phyloP scores from a whole-genome alignment of 345 rosid species.

The Euphorbia tirucalli region DNA sequence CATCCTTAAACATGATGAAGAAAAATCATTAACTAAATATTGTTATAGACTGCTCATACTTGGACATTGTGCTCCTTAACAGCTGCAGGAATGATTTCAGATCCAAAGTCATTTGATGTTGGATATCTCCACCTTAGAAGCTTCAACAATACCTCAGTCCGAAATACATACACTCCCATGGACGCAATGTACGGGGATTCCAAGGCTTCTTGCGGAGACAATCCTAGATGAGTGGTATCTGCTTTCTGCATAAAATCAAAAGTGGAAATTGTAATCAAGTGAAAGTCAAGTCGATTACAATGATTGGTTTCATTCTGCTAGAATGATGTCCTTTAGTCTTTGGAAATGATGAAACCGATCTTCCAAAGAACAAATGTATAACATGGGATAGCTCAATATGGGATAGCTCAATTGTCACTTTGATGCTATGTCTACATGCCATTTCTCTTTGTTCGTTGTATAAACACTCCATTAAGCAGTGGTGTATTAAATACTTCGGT shows the following conservation, averaged over 20 bases:
- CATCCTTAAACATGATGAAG: background rate
- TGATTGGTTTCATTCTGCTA: background rate
- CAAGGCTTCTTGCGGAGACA: constrained; percentile 62
- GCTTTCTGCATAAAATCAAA: constrained; percentile 49
- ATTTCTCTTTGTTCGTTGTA: background rate
- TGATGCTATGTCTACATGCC: background rate
- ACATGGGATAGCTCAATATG: background rate
- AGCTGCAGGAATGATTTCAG: constrained; percentile 91
- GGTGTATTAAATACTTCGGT: background rate
- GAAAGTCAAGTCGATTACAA: background rate
- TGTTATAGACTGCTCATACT: constrained; percentile 36
- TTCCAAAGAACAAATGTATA: background rate
- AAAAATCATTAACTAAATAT: constrained; percentile 2
- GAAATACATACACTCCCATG: constrained; percentile 90
- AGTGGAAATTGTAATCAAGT: background rate
- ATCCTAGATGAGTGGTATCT: constrained; percentile 65
- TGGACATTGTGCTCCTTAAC: constrained; percentile 74
- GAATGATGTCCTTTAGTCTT: background rate
- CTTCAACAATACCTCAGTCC: constrained; percentile 64
- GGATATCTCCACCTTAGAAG: constrained; percentile 77
- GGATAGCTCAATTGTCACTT: background rate
- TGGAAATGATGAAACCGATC: background rate
- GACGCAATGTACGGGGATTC: constrained; percentile 77
- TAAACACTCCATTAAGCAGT: background rate
- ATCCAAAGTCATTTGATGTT: constrained; percentile 84